These are phyloP conservation scores for Grosmannia clavigera DNA, from an alignment of 2,329 filamentous ascomycete genomes.

Conservation along the genomic window DNA sequence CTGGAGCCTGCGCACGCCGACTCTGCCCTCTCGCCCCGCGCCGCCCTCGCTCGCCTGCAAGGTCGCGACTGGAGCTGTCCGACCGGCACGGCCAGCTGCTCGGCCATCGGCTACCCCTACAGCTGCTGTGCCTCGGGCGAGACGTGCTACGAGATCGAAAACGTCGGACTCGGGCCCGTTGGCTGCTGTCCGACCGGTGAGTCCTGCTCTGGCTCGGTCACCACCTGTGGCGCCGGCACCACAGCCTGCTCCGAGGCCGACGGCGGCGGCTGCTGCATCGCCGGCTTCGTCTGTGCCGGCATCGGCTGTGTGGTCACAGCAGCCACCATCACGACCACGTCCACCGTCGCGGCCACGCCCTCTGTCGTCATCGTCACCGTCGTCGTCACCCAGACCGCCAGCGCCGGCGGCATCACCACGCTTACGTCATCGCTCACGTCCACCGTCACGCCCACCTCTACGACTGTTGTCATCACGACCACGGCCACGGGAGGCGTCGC, in stretches of 20 bases:
- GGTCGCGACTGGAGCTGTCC: conserved; percentile 56
- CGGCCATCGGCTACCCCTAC: conserved; percentile 50
- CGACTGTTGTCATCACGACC: conserved; percentile 9
- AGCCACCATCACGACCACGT: conserved; percentile 14
- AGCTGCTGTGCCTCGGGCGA: conserved; percentile 60
- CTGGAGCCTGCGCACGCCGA: too few relatives aligned
- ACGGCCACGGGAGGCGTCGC: conserved; percentile 25
- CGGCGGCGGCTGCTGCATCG: conserved; percentile 66
- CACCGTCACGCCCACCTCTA: conserved; percentile 22
- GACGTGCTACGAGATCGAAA: conserved; percentile 51
- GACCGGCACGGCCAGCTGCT: conserved; percentile 50
- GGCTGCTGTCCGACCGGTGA: conserved; percentile 62
- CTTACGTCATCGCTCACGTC: conserved; percentile 14
- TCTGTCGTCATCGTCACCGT: conserved; percentile 28
- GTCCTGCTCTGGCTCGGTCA: conserved; percentile 51
- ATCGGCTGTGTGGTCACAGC: conserved; percentile 41
- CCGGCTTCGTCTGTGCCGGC: conserved; percentile 56
- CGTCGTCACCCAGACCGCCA: conserved; percentile 24
- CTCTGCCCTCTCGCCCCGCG: conserved; percentile 18
- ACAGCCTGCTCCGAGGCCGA: conserved; percentile 50
- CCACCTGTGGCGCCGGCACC: conserved; percentile 47
- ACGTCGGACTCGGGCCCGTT: conserved; percentile 52
- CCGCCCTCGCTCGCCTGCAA: conserved; percentile 34
- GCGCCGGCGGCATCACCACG: conserved; percentile 12
- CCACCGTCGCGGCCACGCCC: conserved; percentile 18